These are phyloP conservation scores for Tremella fuciformis DNA, from an alignment of 768 basidiomycete species.

Conservation along the genomic window DNA sequence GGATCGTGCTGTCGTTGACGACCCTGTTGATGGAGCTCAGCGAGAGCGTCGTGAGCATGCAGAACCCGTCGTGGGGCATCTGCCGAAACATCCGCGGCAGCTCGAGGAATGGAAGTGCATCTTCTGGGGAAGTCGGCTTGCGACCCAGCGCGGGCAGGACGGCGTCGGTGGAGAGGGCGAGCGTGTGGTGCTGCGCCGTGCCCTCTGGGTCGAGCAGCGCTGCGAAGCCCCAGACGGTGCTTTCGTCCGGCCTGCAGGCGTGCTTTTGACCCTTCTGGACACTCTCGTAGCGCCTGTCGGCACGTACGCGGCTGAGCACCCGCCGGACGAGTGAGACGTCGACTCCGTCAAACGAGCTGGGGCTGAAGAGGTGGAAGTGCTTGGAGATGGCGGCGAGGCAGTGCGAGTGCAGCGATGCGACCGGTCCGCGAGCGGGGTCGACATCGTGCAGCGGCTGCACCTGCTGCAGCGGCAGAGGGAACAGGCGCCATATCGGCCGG, in stretches of 20 bases:
- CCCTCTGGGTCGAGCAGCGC: constrained; percentile 18
- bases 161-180: constrained; percentile 15
- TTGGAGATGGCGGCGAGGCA: constrained; percentile 29
- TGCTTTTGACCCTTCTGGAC: not conserved
- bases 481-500: constrained; percentile 32
- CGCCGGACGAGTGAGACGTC: constrained; percentile 14
- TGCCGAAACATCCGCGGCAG: constrained; percentile 28
- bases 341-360: constrained; percentile 17
- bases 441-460: constrained; percentile 10
- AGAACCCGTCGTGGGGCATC: not conserved
- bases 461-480: constrained; percentile 34
- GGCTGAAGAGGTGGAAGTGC: constrained; percentile 28
- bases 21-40: constrained; percentile 23
- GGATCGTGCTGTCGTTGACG: constrained; percentile 30
- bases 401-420: constrained; percentile 21
- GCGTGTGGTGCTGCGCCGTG: constrained; percentile 11
- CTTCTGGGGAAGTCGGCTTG: constrained; percentile 9
- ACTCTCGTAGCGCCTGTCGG: constrained; percentile 36
- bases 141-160: constrained; percentile 20
- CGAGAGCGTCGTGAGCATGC: constrained; percentile 32
- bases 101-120: constrained; percentile 29
- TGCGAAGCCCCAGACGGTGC: constrained; percentile 32
- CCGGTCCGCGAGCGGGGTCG: constrained; percentile 9
- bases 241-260: constrained; percentile 26
- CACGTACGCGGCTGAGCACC: constrained; percentile 26